Conservation (phyloP, 192 early-diverging fungal species). For the Chytriomyces sp. region DNA sequence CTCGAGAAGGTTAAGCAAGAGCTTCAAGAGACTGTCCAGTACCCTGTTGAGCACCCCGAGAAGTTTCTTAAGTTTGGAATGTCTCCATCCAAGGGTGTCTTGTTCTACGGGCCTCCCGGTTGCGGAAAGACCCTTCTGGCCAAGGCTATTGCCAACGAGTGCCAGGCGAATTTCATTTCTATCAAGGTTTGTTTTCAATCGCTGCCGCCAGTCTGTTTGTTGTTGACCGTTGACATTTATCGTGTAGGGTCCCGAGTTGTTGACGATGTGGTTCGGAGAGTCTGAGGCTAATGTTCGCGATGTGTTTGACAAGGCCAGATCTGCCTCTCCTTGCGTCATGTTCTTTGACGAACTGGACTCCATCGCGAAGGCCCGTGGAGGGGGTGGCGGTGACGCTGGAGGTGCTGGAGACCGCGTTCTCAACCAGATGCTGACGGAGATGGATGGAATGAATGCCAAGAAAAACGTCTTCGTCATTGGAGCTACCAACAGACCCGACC, state of each 20-base stretch:
- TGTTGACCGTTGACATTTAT: neutral
- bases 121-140: constrained; percentile 98
- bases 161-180: constrained; percentile 99
- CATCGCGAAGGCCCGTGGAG: constrained; percentile 93
- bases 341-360: constrained; percentile 99
- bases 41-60: constrained; percentile 98
- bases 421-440: constrained; percentile 98
- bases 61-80: constrained; percentile 99
- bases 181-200: constrained; percentile 94
- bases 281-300: constrained; percentile 99
- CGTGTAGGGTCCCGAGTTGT: constrained; percentile 86
- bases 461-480: constrained; percentile 99
- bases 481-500: constrained; percentile 98
- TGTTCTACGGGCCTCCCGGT: constrained; percentile 99
- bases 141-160: constrained; percentile 99
- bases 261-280: constrained; percentile 99
- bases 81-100: constrained; percentile 92
- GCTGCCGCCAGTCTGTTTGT: neutral
- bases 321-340: constrained; percentile 98
- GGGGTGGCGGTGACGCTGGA: constrained; percentile 75
- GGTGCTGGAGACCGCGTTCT: constrained; percentile 97
- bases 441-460: constrained; percentile 99
- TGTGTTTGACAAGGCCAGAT: constrained; percentile 98
- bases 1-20: constrained; percentile 97
- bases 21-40: constrained; percentile 98